A percentile compares a stretch with the other conserved stretches of the same genome.
Evolutionary conservation across 2,329 filamentous ascomycete species (phyloP).

Genomic region (Penicillium hordei): DNA sequence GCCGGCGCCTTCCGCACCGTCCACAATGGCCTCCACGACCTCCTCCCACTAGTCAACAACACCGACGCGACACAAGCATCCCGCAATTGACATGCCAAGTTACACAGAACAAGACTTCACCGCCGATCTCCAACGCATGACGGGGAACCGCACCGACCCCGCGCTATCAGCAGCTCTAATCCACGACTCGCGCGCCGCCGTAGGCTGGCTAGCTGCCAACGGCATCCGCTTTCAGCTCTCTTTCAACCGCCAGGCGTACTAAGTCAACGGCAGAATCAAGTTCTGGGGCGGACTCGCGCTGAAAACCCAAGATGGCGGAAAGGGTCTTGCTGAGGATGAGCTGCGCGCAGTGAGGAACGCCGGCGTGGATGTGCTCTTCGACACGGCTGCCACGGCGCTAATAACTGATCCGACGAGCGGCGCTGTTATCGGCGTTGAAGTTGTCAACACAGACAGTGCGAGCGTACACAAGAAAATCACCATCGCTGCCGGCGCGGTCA

Average conservation of each 20-base stretch:
- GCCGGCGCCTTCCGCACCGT: constrained; percentile 62
- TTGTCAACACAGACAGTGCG: constrained; percentile 2
- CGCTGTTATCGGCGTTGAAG: constrained; percentile 16
- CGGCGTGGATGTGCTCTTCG: constrained; percentile 50
- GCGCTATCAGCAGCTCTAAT: constrained; percentile 53
- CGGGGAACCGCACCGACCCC: constrained; percentile 54
- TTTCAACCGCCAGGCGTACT: constrained; percentile 66
- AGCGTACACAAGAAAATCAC: constrained; percentile 7
- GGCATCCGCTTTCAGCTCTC: constrained; percentile 60
- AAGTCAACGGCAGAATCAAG: constrained; percentile 59
- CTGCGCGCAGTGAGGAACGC: constrained; percentile 43
- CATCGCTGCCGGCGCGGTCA: constrained; percentile 26
- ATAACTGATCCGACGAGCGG: background rate
- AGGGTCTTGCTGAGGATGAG: constrained; percentile 57
- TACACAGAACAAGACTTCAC: constrained; percentile 58
- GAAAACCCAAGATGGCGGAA: constrained; percentile 60
- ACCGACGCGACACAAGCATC: constrained; percentile 47
- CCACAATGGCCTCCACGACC: constrained; percentile 56
- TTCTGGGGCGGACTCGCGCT: constrained; percentile 68
- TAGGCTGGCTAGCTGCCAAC: constrained; percentile 57
- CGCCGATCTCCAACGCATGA: constrained; percentile 59
- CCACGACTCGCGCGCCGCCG: constrained; percentile 49
- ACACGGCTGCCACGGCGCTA: constrained; percentile 10
- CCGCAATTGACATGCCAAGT: constrained; percentile 58
- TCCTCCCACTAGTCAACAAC: constrained; percentile 64